Conservation (phyloP, 2,329 filamentous ascomycete genomes). For the Blastomyces percursus region DNA sequence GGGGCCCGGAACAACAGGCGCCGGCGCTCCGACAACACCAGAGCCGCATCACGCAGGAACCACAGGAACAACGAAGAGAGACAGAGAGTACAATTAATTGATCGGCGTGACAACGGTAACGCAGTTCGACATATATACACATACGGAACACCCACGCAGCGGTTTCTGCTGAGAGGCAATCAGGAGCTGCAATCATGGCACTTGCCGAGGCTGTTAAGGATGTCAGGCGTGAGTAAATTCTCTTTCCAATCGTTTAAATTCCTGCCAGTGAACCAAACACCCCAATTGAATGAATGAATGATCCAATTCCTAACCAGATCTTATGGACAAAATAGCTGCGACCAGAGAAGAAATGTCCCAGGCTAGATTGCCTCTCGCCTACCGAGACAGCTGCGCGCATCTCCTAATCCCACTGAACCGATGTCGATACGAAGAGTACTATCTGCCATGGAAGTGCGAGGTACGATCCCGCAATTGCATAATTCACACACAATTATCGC, state of each 20-base stretch:
- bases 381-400: conserved; percentile 91
- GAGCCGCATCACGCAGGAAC: conserved; percentile 13
- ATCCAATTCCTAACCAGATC: background rate
- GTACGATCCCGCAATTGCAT: conserved; percentile 39
- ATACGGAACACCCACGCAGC: background rate
- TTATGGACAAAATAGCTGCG: conserved; percentile 34
- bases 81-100: background rate
- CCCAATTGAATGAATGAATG: background rate
- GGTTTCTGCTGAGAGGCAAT: background rate
- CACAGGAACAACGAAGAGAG: background rate
- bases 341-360: conserved; percentile 90
- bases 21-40: background rate
- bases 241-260: background rate
- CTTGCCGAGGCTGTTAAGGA: background rate
- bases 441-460: conserved; percentile 95
- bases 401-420: conserved; percentile 92
- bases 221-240: conserved; percentile 14
- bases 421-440: conserved; percentile 85
- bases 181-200: conserved; percentile 6
- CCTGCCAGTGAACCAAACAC: background rate
- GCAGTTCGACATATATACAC: background rate
- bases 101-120: no score
- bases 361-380: conserved; percentile 74
- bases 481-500: background rate
- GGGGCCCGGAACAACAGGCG: background rate